These are phyloP conservation scores for Malus orientalis DNA, from an alignment of 306 rosid genomes.

Conservation along the genomic window DNA sequence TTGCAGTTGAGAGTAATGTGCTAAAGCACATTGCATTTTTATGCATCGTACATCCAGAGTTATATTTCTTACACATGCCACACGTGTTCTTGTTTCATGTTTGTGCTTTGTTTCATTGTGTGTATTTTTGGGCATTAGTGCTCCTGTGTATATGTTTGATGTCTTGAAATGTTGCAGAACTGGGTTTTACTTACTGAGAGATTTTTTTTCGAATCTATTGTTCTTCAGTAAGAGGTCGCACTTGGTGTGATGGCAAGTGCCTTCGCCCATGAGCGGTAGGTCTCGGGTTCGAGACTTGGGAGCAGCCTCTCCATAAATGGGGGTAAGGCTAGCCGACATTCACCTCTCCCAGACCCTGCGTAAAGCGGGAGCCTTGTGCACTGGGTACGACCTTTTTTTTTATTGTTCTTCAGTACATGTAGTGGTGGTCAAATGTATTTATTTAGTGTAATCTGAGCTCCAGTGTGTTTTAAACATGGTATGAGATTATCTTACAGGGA, in stretches of 20 bases:
- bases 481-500: not conserved
- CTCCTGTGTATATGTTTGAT: not conserved
- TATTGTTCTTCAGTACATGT: not conserved
- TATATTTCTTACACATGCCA: not conserved
- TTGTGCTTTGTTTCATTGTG: not conserved
- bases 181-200: not conserved
- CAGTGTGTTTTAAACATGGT: not conserved
- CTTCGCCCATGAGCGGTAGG: too few relatives aligned
- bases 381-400: too few relatives aligned
- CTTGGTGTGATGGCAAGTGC: too few relatives aligned
- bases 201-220: not conserved
- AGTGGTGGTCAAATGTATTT: not conserved
- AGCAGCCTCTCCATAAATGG: too few relatives aligned
- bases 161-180: slow-evolving; percentile 2
- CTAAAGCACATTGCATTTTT: not conserved
- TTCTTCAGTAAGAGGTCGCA: not conserved
- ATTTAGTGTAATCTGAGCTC: not conserved
- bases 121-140: not conserved
- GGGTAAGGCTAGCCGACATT: too few relatives aligned
- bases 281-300: too few relatives aligned
- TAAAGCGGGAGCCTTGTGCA: too few relatives aligned
- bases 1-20: not conserved
- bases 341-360: too few relatives aligned
- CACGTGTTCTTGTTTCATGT: not conserved
- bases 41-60: not conserved